Evolutionary conservation across 164 flowering plant species (phyloP).

Genomic region (Nelumbo lutea): DNA sequence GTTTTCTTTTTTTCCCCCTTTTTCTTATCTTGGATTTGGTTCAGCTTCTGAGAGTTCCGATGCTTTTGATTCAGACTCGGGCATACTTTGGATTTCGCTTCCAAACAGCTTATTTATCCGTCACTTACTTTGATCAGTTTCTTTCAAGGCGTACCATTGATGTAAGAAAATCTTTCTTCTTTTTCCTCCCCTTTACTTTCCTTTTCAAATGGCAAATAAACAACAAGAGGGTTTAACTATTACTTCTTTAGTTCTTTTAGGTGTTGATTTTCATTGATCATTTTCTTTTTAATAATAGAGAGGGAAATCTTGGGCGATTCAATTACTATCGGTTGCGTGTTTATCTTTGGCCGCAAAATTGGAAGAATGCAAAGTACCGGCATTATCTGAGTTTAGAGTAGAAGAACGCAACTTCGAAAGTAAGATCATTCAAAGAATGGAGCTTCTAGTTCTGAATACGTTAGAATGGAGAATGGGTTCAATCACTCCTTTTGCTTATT

Average conservation of each 20-base stretch:
- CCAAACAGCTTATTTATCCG: conserved; percentile 56
- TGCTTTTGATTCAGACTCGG: conserved; percentile 36
- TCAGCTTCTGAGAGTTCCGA: neutral
- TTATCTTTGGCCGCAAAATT: conserved; percentile 62
- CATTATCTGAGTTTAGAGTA: conserved; percentile 33
- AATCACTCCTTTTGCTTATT: conserved; percentile 58
- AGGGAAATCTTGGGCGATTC: conserved; percentile 52
- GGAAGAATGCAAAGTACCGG: conserved; percentile 54
- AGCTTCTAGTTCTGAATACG: conserved; percentile 54
- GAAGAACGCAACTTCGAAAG: conserved; percentile 41
- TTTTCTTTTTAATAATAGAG: conserved; percentile 20
- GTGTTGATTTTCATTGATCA: neutral
- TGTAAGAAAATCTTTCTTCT: conserved; percentile 28
- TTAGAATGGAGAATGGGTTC: conserved; percentile 66
- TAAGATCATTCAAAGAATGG: conserved; percentile 55
- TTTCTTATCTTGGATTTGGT: neutral
- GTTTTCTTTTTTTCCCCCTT: conserved; percentile 3
- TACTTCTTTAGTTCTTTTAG: neutral
- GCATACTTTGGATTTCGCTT: conserved; percentile 40
- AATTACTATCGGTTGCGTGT: conserved; percentile 61
- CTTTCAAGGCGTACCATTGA: conserved; percentile 43
- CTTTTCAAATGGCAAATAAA: neutral
- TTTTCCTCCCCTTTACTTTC: neutral
- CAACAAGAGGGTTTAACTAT: neutral
- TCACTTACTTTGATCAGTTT: conserved; percentile 59